phyloP scores from a whole-genome alignment of 441 rosid species.

The Hura crepitans region DNA sequence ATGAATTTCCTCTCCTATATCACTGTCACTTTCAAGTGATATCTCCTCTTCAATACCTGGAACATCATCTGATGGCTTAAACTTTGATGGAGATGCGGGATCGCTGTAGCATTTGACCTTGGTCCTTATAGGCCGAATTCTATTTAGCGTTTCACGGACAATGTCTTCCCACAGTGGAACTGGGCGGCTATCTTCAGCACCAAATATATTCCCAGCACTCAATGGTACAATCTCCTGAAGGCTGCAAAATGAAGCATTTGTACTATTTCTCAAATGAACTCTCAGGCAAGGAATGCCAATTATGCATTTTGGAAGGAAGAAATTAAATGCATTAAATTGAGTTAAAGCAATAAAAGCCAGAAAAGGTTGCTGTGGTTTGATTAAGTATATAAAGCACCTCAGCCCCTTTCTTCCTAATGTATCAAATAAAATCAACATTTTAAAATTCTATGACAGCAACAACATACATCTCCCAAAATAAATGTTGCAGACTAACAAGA shows the following conservation, averaged over 20 bases:
- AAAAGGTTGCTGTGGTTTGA: not conserved
- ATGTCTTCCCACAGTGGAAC: conserved; percentile 77
- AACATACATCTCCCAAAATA: not conserved
- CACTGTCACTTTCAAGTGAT: conserved; percentile 65
- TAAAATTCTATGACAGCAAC: not conserved
- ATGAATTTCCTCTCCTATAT: conserved; percentile 69
- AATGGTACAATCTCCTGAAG: conserved; percentile 93
- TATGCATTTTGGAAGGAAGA: not conserved
- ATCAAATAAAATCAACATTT: not conserved
- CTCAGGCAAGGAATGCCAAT: not conserved
- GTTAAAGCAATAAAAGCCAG: not conserved
- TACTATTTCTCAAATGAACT: conserved; percentile 19
- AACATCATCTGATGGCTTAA: conserved; percentile 61
- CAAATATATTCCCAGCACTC: conserved; percentile 89
- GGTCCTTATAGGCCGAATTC: conserved; percentile 43
- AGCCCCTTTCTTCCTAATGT: not conserved
- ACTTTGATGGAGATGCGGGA: conserved; percentile 89
- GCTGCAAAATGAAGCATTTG: conserved; percentile 35
- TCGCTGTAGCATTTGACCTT: conserved; percentile 76
- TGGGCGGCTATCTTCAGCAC: conserved; percentile 83
- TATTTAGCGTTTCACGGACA: conserved; percentile 61
- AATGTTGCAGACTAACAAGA: not conserved
- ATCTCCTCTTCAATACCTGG: conserved; percentile 70
- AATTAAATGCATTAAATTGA: not conserved
- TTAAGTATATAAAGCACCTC: not conserved